These are phyloP conservation scores for Apiospora arundinis DNA, from an alignment of 2,329 filamentous ascomycete genomes.

Conservation along the genomic window DNA sequence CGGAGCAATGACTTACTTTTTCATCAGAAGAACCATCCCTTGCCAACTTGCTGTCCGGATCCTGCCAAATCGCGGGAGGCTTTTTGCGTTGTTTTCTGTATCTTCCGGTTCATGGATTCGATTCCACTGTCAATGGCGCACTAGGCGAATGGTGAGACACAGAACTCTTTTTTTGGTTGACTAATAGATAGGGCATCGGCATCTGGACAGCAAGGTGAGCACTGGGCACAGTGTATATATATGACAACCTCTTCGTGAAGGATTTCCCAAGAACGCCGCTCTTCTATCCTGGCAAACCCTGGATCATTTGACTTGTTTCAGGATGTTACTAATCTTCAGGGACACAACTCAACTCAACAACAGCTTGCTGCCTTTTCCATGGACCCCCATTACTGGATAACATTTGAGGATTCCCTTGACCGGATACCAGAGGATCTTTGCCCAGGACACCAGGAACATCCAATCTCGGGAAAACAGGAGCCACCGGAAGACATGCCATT, in stretches of 20 bases:
- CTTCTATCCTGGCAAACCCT: slow-evolving; percentile 20
- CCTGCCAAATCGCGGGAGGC: slow-evolving; percentile 39
- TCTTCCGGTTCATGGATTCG: slow-evolving; percentile 37
- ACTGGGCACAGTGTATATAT: slow-evolving; percentile 57
- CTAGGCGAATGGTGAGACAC: slow-evolving; percentile 39
- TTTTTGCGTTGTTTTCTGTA: slow-evolving; percentile 36
- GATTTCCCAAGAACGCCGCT: slow-evolving; percentile 39
- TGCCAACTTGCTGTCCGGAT: slow-evolving; percentile 49
- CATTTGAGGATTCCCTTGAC: slow-evolving; percentile 8
- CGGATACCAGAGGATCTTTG: slow-evolving; percentile 14
- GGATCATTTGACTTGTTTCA: slow-evolving; percentile 20
- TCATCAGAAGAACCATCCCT: slow-evolving; percentile 36
- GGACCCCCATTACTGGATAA: slow-evolving; percentile 1
- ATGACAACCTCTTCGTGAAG: slow-evolving; percentile 51
- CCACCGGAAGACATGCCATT: slow-evolving; percentile 7
- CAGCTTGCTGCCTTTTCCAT: neutral
- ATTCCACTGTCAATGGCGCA: slow-evolving; percentile 38
- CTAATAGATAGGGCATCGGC: slow-evolving; percentile 45
- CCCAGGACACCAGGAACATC: neutral
- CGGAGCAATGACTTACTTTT: slow-evolving; percentile 31
- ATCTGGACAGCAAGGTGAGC: slow-evolving; percentile 62
- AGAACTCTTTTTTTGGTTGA: slow-evolving; percentile 37
- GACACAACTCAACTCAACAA: neutral
- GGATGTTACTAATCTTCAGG: slow-evolving; percentile 15
- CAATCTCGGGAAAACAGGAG: neutral